phyloP scores from a whole-genome alignment of 768 basidiomycete genomes.

The Hericium erinaceus region DNA sequence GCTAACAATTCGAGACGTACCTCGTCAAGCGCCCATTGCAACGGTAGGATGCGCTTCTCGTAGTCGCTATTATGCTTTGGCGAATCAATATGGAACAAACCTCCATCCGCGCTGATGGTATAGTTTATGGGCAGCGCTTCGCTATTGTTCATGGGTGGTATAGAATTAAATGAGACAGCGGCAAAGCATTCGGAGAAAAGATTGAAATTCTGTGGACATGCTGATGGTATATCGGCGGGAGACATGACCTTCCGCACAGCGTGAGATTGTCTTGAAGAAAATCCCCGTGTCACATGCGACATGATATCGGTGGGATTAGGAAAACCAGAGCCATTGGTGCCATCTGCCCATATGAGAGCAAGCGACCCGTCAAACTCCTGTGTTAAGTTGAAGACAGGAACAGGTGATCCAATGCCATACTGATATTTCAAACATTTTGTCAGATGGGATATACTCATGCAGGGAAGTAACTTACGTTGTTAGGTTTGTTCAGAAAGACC shows the following conservation, averaged over 20 bases:
- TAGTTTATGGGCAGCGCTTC: conserved; percentile 43
- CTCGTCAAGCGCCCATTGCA: conserved; percentile 72
- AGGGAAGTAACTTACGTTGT: conserved; percentile 39
- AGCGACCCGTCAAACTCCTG: conserved; percentile 44
- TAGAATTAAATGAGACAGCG: conserved; percentile 49
- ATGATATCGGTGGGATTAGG: conserved; percentile 57
- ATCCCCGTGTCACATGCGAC: conserved; percentile 42
- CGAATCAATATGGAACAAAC: conserved; percentile 58
- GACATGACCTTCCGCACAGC: conserved; percentile 41
- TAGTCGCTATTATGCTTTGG: conserved; percentile 57
- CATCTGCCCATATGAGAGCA: conserved; percentile 59
- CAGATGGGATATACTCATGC: neutral
- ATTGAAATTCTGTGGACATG: conserved; percentile 71
- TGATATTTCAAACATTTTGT: conserved; percentile 14
- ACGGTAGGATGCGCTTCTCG: conserved; percentile 55
- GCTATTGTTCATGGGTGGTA: conserved; percentile 29
- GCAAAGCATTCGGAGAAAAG: conserved; percentile 61
- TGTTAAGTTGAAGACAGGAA: conserved; percentile 37
- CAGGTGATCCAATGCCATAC: conserved; percentile 56
- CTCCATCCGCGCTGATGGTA: conserved; percentile 60
- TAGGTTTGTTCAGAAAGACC: conserved; percentile 46
- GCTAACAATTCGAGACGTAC: conserved; percentile 24
- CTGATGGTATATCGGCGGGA: conserved; percentile 38
- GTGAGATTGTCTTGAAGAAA: conserved; percentile 35
- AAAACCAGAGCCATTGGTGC: conserved; percentile 43